These are phyloP conservation scores for Delonix regia DNA, from an alignment of 306 rosid species.

Conservation along the genomic window DNA sequence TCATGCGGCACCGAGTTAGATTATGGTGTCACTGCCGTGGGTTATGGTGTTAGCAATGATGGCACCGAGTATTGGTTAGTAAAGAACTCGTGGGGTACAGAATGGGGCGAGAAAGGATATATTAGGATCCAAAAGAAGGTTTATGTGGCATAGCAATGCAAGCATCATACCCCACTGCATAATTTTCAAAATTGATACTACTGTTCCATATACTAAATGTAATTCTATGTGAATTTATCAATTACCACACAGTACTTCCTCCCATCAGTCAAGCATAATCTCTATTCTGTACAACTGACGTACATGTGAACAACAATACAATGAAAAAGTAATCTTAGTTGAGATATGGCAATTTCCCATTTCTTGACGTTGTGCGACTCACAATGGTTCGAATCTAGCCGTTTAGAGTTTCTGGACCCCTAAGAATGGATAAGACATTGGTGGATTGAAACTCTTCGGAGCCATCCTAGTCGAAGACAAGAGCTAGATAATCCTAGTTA, in stretches of 20 bases:
- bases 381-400: background rate
- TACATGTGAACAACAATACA: background rate
- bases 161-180: constrained; percentile 23
- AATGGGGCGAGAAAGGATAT: constrained; percentile 39
- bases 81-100: constrained; percentile 41
- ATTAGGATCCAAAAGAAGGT: constrained; percentile 33
- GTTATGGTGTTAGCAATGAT: too few species aligned
- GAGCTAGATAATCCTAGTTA: background rate
- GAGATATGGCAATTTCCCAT: background rate
- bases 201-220: background rate
- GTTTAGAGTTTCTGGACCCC: background rate
- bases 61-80: constrained; percentile 37
- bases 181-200: background rate
- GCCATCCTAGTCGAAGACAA: background rate
- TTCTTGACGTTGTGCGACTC: background rate
- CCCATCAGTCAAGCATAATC: background rate
- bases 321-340: background rate
- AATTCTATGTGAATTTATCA: background rate
- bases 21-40: too few species aligned
- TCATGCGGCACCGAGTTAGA: too few species aligned
- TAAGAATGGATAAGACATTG: background rate
- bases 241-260: background rate
- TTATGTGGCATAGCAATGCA: constrained; percentile 42
- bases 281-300: background rate
- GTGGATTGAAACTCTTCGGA: background rate